Evolutionary conservation across 179 eudicot genomes (phyloP).

Genomic region (Carnegiea gigantea): DNA sequence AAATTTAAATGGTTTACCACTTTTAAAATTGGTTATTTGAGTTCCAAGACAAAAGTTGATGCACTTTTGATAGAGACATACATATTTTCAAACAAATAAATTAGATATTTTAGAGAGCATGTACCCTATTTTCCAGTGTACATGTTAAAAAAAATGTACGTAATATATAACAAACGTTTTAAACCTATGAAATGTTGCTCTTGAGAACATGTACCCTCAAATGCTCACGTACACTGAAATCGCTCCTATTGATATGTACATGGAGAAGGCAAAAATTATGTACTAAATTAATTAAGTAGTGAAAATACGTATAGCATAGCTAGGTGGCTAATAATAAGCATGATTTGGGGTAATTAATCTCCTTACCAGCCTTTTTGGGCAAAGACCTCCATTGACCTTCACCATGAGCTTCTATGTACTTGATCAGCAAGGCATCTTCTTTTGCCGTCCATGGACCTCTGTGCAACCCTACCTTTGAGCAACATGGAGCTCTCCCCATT

Average conservation of each 20-base stretch:
- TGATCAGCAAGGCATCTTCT: slow-evolving; percentile 56
- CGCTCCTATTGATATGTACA: neutral
- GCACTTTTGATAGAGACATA: no score
- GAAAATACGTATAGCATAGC: neutral
- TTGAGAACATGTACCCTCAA: no score
- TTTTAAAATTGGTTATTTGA: no score
- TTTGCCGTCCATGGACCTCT: slow-evolving; percentile 73
- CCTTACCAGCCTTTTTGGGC: slow-evolving; percentile 63
- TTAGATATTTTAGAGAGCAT: no score
- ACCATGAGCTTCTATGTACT: slow-evolving; percentile 54
- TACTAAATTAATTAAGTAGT: neutral
- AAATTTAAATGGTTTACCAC: no score
- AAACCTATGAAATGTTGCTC: no score
- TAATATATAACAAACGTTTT: no score
- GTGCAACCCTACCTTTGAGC: slow-evolving; percentile 59
- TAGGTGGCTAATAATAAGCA: neutral
- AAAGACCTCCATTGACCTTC: slow-evolving; percentile 80
- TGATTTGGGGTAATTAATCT: neutral
- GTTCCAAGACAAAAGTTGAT: no score
- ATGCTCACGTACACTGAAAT: no score
- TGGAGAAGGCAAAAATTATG: neutral
- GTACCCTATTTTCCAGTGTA: no score
- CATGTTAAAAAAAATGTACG: no score
- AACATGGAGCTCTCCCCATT: slow-evolving; percentile 83
- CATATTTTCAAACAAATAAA: no score